Conservation (phyloP, 1,139 yeast genomes). For the Candida anutae region DNA sequence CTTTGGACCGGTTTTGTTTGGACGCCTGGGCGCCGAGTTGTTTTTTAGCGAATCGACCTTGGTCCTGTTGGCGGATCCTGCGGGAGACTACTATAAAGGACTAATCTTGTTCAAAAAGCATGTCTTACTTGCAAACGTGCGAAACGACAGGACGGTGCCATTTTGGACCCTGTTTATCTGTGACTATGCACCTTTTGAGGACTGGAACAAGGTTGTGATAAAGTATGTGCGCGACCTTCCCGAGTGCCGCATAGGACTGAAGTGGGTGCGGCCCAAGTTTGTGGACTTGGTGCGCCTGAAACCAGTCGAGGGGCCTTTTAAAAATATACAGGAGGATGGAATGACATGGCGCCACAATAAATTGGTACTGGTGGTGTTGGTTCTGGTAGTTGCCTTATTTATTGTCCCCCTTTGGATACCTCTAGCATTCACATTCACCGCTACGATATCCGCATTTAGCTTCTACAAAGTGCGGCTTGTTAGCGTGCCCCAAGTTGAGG, state of each 20-base stretch:
- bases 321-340: constrained; percentile 32
- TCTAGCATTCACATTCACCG: constrained; percentile 35
- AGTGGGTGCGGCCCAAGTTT: constrained; percentile 41
- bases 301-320: constrained; percentile 10
- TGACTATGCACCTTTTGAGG: constrained; percentile 41
- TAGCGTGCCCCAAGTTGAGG: constrained; percentile 14
- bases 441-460: constrained; percentile 30
- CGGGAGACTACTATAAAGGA: constrained; percentile 45
- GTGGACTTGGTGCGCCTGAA: constrained; percentile 41
- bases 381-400: constrained; percentile 21
- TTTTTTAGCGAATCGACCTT: constrained; percentile 45
- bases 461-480: constrained; percentile 23
- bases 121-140: constrained; percentile 61
- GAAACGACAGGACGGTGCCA: constrained; percentile 61
- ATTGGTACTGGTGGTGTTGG: constrained; percentile 20
- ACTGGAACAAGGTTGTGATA: constrained; percentile 32
- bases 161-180: constrained; percentile 48
- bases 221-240: constrained; percentile 34
- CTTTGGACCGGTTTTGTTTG: constrained; percentile 58
- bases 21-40: constrained; percentile 68
- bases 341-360: constrained; percentile 25
- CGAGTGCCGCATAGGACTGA: constrained; percentile 22
- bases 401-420: constrained; percentile 50
- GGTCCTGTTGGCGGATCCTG: constrained; percentile 49
- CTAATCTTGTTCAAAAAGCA: constrained; percentile 50